A percentile compares a stretch with the other conserved stretches of the same genome.
phyloP scores from a whole-genome alignment of 768 basidiomycete species.

The Termitomyces sp. region DNA sequence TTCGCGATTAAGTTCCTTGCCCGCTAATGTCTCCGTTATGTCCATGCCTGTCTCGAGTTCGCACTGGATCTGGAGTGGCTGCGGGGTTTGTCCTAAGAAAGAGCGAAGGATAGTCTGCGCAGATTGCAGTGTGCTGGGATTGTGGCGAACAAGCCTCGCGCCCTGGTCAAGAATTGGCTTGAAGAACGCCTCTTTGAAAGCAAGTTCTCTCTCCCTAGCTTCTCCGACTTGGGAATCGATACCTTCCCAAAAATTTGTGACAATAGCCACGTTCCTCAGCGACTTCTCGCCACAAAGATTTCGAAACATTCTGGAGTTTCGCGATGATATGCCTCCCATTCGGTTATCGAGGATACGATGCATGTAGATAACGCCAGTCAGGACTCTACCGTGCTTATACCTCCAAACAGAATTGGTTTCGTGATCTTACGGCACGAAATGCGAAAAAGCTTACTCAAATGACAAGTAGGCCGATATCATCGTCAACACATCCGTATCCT shows the following conservation, averaged over 20 bases:
- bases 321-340: conserved; percentile 9
- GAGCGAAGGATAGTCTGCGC: not conserved
- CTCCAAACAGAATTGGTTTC: not conserved
- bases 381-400: not conserved
- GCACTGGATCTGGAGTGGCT: conserved; percentile 47
- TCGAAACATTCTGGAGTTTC: conserved; percentile 14
- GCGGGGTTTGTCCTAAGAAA: not conserved
- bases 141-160: not conserved
- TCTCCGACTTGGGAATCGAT: conserved; percentile 8
- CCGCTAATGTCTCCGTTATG: not conserved
- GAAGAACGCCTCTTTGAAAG: not conserved
- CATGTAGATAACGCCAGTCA: not conserved
- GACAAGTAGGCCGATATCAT: not conserved
- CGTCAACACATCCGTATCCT: conserved; percentile 41
- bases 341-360: not conserved
- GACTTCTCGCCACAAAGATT: conserved; percentile 11
- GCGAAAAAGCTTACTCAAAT: not conserved
- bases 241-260: conserved; percentile 12
- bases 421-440: not conserved
- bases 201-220: not conserved
- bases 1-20: not conserved
- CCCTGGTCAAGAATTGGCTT: not conserved
- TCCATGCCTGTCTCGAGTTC: conserved; percentile 40
- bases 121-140: not conserved
- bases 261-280: conserved; percentile 9